Base-by-base conservation (phyloP, 106 monocot genomes). In the Allium sativum region DNA sequence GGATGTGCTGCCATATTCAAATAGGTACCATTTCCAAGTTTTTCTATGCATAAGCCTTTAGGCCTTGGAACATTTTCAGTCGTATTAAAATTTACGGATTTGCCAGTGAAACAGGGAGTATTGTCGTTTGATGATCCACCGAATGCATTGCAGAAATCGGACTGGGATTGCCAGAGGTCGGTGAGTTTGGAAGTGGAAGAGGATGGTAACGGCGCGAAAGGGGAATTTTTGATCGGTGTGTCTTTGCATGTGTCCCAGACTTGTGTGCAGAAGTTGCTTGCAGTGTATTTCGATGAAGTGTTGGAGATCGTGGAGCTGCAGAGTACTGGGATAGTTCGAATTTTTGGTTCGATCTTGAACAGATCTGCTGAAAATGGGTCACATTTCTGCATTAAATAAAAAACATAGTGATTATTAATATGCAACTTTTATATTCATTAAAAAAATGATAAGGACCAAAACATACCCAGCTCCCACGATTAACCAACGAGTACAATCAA, bases 41-140 rank as follows among this genome's bases (percentile, higher is more conserved):
- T 82, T 71, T 93, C 93, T 11, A 93, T 58, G 58, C 93, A 93
- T 8, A 88, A 14, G 3, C 93, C 93, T 54, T 88, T 79, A 47
- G 93, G 84, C 18, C 70, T 10, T 0, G 79, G 53, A 45, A 68
- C 69, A 70, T 58, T 58, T 65, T 62, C 9, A 42, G 75, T 74
- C 18, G n/a, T 65, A 62, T 85, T 88, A 17, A 85, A 71, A 14
- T 63, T 61, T 71, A 70, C 85, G 12, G 84, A 71, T 47, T 82
- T 68, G 7, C 88, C 93, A 57, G 77, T 65, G 21, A 85, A 93
- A 55, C 88, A 93, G 31, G 76, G 63, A 14, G 81, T 67, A 13
- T 76, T 64, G 53, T 72, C 63, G 61, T 41, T 56, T n/a, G 78
- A 62, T 52, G 77, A 71, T 9, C 80, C 80, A 52, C 93, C 85